Base-by-base conservation (phyloP, 2,329 filamentous ascomycete species). In the Aphanoascus verrucosus region DNA sequence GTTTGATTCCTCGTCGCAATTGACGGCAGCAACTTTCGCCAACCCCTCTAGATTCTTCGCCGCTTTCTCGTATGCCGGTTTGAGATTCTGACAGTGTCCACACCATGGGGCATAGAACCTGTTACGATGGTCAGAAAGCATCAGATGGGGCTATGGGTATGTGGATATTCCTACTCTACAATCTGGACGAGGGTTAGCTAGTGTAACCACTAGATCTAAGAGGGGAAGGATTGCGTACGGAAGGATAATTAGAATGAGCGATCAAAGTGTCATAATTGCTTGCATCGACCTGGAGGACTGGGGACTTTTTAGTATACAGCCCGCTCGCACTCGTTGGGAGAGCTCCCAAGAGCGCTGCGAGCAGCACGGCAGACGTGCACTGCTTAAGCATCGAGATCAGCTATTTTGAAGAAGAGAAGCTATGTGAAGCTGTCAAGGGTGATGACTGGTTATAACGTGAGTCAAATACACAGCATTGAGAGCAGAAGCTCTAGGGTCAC, bases 21-120 rank as follows among this genome's bases (percentile, higher is more conserved):
- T 86, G 59, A 98, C 77, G 53, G 94, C 93, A 46, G 88, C 93
- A 41, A 98, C 91, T 64, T 95, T 94, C 63, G 89, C 93, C 12
- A 97, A 78, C 12, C 93, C 93, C n/a, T 85, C 81, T 55, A 98
- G 84, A 63, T 83, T 88, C 64, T 85, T 86, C 62, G 93, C 93
- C 1, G 84, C 90, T 71, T 95, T 95, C 70, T 97, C 91, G 72
- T 93, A 98, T 43, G 88, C 87, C 2, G 90, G 91, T 73, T 96
- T 90, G 64, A 98, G 84, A 72, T 86, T 96, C 72, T 95, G 80
- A 75, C 93, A 98, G 73, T 97, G 93, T 41, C 91, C 93, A 65
- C 93, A 97, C 91, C 91, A 97, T 20, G 91, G 91, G 7, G 91
- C 91, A 65, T 95, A 97, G 78, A 97, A 97, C 72, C 90, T 88